These are phyloP conservation scores for Phialophora tarda DNA, from an alignment of 2,329 filamentous ascomycete species.

Conservation along the genomic window DNA sequence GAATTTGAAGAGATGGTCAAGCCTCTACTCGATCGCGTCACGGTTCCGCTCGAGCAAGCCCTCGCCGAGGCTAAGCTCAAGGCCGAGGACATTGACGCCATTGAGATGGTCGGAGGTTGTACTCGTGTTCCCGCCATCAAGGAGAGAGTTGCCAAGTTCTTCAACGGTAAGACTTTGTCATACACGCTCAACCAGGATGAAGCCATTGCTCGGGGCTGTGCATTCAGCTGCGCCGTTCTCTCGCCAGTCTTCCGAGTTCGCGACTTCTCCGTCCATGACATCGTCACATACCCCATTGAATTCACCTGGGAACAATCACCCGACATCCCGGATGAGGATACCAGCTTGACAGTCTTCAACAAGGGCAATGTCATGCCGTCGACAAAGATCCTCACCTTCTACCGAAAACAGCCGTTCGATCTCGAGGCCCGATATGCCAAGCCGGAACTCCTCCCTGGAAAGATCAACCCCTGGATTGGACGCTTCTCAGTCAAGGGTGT, in stretches of 20 bases:
- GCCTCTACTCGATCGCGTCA: slow-evolving; percentile 76
- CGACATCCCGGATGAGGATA: slow-evolving; percentile 98
- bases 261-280: slow-evolving; percentile 96
- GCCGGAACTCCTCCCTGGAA: slow-evolving; percentile 83
- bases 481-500: slow-evolving; percentile 98
- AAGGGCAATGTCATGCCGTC: slow-evolving; percentile 96
- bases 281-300: slow-evolving; percentile 97
- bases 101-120: slow-evolving; percentile 94
- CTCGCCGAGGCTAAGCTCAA: slow-evolving; percentile 91
- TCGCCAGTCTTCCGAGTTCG: slow-evolving; percentile 98
- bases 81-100: slow-evolving; percentile 86
- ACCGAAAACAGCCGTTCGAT: slow-evolving; percentile 96
- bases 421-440: slow-evolving; percentile 93
- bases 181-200: slow-evolving; percentile 99
- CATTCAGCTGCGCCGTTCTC: slow-evolving; percentile 96
- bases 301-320: slow-evolving; percentile 99
- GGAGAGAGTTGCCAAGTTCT: slow-evolving; percentile 85
- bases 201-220: slow-evolving; percentile 91
- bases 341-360: slow-evolving; percentile 95
- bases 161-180: slow-evolving; percentile 80
- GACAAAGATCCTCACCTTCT: slow-evolving; percentile 99
- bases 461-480: slow-evolving; percentile 92
- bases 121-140: slow-evolving; percentile 94
- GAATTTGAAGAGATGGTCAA: slow-evolving; percentile 91
- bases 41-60: slow-evolving; percentile 81